Base-by-base conservation (phyloP, 805 yeast species). In the Metschnikowia dekortorum region DNA sequence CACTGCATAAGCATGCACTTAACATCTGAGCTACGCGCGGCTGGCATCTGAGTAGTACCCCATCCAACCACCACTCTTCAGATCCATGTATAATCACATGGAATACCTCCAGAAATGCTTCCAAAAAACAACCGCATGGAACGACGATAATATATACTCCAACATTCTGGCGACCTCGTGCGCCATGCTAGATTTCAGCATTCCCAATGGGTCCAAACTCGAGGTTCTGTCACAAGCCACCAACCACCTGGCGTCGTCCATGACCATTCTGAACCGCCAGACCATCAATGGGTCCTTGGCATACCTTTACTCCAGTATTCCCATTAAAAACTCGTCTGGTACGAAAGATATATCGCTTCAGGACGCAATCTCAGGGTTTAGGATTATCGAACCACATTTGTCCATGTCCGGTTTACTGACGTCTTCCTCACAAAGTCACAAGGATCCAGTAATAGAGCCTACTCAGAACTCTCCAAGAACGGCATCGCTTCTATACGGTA, bases 281-380 rank as follows among this genome's bases (percentile, higher is more conserved):
- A 67, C 78, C 2, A 78, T 94, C 38, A 83, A 84, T 57, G 97
- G 98, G 1, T 85, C 96, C 0, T 61, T 92, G 30, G 83, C 96
- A 0, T 92, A 92, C 63, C 63, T 90, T 9, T 90, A 87, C 68
- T 78, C 90, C 13, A 81, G 92, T 0, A 67, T 74, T 0, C 80
- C 84, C 1, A 67, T 89, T 41, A 67, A 66, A 7, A 70, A 74
- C 44, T 79, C 85, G 7, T 63, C 73, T 32, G 78, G 81, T 1
- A 73, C 91, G 0, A 70, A 67, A 10, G 69, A 73, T 9, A 68
- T 86, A 1, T 75, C 82, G 3, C 70, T 89, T 14, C 89, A 85
- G 55, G 82, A 82, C 29, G 84, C 87, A 2, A 74, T 87, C 6
- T 77, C 86, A 26, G 89, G 95, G 0, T 89, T 86, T 61, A 71